Percentiles rank a stretch among this genome's conserved stretches.
These are phyloP conservation scores for Babesia bovis DNA, from an alignment of 169 alveolate species.

Conservation along the genomic window DNA sequence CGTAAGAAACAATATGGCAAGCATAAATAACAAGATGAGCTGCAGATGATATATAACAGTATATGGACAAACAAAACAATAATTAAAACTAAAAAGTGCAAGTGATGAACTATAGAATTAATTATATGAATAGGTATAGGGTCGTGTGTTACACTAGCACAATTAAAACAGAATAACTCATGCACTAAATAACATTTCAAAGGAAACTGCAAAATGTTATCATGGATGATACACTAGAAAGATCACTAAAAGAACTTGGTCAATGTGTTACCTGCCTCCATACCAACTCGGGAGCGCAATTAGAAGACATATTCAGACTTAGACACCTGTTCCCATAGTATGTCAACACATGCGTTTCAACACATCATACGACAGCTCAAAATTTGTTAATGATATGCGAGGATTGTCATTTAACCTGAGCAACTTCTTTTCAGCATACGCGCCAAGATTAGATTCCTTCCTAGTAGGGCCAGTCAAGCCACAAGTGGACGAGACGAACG, in stretches of 20 bases:
- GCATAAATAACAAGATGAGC: too few relatives aligned
- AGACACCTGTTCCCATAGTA: conserved; percentile 64
- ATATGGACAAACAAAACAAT: too few relatives aligned
- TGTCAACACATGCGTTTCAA: neutral
- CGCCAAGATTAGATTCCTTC: conserved; percentile 66
- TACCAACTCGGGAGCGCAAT: conserved; percentile 60
- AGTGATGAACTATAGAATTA: too few relatives aligned
- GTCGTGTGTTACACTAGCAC: neutral
- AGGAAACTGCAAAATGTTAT: too few relatives aligned
- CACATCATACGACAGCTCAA: conserved; percentile 41
- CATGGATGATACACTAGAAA: conserved; percentile 56
- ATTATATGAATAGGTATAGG: too few relatives aligned
- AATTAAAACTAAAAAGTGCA: too few relatives aligned
- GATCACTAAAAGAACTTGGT: conserved; percentile 52
- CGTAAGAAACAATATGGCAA: too few relatives aligned
- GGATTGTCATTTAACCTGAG: conserved; percentile 58
- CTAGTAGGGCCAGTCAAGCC: conserved; percentile 56
- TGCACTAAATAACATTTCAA: too few relatives aligned
- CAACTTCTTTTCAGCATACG: conserved; percentile 63
- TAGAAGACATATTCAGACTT: conserved; percentile 64
- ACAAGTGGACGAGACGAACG: conserved; percentile 23
- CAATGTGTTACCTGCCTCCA: conserved; percentile 59
- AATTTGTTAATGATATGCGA: conserved; percentile 68
- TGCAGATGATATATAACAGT: too few relatives aligned
- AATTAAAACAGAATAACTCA: too few relatives aligned